Evolutionary conservation across 2,329 filamentous ascomycete genomes (phyloP).

Genomic region (Fusarium redolens): DNA sequence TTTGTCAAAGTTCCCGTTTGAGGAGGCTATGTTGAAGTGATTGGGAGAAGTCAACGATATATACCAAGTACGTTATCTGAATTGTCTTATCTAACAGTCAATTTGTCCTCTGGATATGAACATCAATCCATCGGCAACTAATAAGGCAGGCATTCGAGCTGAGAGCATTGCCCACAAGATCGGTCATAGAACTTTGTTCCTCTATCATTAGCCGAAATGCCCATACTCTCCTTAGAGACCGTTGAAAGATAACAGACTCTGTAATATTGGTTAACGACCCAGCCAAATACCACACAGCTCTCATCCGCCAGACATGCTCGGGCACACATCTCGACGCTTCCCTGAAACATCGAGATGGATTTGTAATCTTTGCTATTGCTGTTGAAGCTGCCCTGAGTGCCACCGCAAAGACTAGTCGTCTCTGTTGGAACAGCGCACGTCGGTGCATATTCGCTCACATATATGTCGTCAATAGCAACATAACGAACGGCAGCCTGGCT

Average conservation of each 20-base stretch:
- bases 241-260: not conserved
- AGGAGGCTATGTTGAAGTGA: not conserved
- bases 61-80: not conserved
- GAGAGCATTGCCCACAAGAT: conserved; percentile 5
- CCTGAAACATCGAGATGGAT: not conserved
- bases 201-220: not conserved
- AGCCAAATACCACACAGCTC: not conserved
- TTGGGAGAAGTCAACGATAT: not conserved
- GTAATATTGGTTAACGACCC: not conserved
- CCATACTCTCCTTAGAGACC: not conserved
- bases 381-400: not conserved
- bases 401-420: not conserved
- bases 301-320: not conserved
- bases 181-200: not conserved
- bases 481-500: not conserved
- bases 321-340: conserved; percentile 1
- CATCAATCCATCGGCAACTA: not conserved
- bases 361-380: too few relatives aligned
- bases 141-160: not conserved
- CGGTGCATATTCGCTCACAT: conserved; percentile 1
- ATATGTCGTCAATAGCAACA: conserved; percentile 8
- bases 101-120: not conserved
- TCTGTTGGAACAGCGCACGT: not conserved
- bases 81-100: not conserved
- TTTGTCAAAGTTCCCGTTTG: not conserved